A percentile compares a stretch with the other conserved stretches of the same genome.
These are phyloP conservation scores for Vicia sativa DNA, from an alignment of 306 rosid species.

Conservation along the genomic window DNA sequence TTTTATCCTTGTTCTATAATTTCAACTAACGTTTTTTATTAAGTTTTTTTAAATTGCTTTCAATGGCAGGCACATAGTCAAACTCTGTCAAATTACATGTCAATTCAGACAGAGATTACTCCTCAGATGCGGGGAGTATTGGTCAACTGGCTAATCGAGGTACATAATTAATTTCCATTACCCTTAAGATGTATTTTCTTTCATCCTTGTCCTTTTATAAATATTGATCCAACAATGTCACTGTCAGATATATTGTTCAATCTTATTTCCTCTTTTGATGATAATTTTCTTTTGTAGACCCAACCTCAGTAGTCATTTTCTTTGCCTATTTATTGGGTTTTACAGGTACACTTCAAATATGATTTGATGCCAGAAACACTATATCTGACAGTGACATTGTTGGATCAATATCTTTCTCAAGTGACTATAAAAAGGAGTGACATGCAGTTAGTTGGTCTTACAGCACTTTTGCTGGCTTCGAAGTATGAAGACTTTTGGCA, in stretches of 20 bases:
- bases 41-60: slow-evolving; percentile 12
- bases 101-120: slow-evolving; percentile 67
- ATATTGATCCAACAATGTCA: too few relatives aligned
- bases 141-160: slow-evolving; percentile 94
- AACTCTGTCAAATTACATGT: slow-evolving; percentile 62
- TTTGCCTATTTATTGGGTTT: slow-evolving; percentile 34
- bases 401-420: slow-evolving; percentile 83
- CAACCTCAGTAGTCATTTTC: slow-evolving; percentile 22
- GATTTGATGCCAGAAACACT: slow-evolving; percentile 94
- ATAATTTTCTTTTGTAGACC: slow-evolving; percentile 6
- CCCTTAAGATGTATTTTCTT: slow-evolving; percentile 18
- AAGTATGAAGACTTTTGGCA: slow-evolving; percentile 96
- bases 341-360: slow-evolving; percentile 83
- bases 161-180: slow-evolving; percentile 37
- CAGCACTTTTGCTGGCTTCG: slow-evolving; percentile 87
- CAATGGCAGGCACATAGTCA: slow-evolving; percentile 65
- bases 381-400: slow-evolving; percentile 67
- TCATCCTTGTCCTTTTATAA: slow-evolving; percentile 5
- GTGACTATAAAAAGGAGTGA: slow-evolving; percentile 64
- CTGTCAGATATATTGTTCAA: not conserved
- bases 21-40: slow-evolving; percentile 21
- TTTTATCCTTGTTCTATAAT: not conserved
- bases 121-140: slow-evolving; percentile 82
- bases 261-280: not conserved
- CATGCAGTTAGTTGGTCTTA: slow-evolving; percentile 89